These are phyloP conservation scores for Candida fluviatilis DNA, from an alignment of 805 yeast genomes.

Conservation along the genomic window DNA sequence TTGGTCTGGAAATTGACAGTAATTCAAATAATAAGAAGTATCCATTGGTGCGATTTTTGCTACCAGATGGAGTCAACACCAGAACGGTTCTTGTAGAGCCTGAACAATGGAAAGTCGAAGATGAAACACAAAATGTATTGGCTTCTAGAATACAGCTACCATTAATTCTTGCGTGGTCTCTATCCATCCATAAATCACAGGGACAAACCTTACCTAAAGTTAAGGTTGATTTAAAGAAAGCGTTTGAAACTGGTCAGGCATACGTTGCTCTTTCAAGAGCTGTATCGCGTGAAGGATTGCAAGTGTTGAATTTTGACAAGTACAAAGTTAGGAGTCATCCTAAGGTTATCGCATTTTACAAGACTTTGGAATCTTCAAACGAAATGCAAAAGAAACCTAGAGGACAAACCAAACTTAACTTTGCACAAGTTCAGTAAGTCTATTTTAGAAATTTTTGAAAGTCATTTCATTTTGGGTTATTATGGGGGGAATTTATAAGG, in stretches of 20 bases:
- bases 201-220: slow-evolving; percentile 83
- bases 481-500: slow-evolving; percentile 2
- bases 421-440: not conserved
- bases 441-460: not conserved
- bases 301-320: slow-evolving; percentile 68
- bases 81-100: slow-evolving; percentile 77
- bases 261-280: slow-evolving; percentile 96
- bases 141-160: slow-evolving; percentile 83
- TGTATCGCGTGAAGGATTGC: slow-evolving; percentile 74
- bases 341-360: slow-evolving; percentile 68
- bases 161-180: slow-evolving; percentile 90
- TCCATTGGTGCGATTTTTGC: slow-evolving; percentile 76
- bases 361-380: slow-evolving; percentile 37
- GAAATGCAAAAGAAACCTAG: slow-evolving; percentile 3
- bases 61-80: slow-evolving; percentile 62
- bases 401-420: slow-evolving; percentile 4
- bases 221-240: slow-evolving; percentile 77
- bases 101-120: slow-evolving; percentile 78
- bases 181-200: slow-evolving; percentile 93
- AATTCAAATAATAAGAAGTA: slow-evolving; percentile 46
- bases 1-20: slow-evolving; percentile 39
- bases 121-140: slow-evolving; percentile 60
- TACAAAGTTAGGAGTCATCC: slow-evolving; percentile 64
- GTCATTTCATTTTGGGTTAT: not conserved
- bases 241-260: slow-evolving; percentile 92